A percentile compares a stretch with the other conserved stretches of the same genome.
These are phyloP conservation scores for Cucurbita pepo DNA, from an alignment of 306 rosid genomes.

Conservation along the genomic window DNA sequence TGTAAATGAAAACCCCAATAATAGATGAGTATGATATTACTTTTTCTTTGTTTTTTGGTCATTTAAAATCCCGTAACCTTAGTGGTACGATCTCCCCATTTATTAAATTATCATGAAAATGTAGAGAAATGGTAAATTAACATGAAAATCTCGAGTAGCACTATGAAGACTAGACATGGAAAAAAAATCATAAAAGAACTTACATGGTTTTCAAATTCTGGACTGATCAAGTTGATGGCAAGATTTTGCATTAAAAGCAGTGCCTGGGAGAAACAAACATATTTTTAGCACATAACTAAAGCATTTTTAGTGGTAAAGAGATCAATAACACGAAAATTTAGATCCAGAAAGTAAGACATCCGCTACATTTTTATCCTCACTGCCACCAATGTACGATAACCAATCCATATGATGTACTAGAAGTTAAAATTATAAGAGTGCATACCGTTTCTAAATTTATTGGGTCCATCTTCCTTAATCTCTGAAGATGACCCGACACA, in stretches of 20 bases:
- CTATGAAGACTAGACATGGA: neutral
- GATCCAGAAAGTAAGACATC: neutral
- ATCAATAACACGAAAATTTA: neutral
- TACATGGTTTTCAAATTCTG: conserved; percentile 68
- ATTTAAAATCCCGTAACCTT: neutral
- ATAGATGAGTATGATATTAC: neutral
- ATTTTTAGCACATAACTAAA: neutral
- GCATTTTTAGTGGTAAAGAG: neutral
- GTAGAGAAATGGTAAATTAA: neutral
- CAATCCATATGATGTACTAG: neutral
- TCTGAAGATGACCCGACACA: conserved; percentile 47
- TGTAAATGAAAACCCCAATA: neutral
- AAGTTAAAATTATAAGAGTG: neutral
- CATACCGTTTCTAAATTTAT: conserved; percentile 77
- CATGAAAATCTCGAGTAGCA: too few relatives aligned
- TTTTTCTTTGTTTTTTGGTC: neutral
- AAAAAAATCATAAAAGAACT: conserved; percentile 7
- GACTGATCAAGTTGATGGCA: conserved; percentile 56
- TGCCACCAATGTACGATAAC: neutral
- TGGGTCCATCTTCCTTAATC: conserved; percentile 65
- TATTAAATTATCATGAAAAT: neutral
- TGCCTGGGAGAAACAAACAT: conserved; percentile 31
- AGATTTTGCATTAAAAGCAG: conserved; percentile 72
- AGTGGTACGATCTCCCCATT: neutral
- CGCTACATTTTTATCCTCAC: neutral